These are phyloP conservation scores for Aspergillus mulundensis DNA, from an alignment of 495 filamentous ascomycete genomes.

Conservation along the genomic window DNA sequence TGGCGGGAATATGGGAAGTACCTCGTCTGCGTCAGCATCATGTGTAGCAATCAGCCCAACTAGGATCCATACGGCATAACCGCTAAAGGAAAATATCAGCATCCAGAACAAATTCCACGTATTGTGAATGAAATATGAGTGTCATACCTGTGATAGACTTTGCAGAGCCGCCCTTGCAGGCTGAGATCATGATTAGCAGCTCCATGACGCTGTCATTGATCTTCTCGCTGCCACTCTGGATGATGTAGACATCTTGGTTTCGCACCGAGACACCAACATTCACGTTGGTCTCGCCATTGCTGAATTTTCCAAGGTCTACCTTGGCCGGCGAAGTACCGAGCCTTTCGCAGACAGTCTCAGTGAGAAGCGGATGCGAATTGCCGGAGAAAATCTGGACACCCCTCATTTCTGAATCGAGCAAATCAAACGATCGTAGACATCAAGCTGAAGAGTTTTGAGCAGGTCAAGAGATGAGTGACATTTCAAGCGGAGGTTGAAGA, in stretches of 20 bases:
- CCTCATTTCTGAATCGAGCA: conserved; percentile 46
- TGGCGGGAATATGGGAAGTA: conserved; percentile 99
- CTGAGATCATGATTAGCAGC: conserved; percentile 96
- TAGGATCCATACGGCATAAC: conserved; percentile 71
- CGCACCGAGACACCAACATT: conserved; percentile 89
- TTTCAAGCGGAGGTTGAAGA: conserved; percentile 14
- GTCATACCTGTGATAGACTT: conserved; percentile 93
- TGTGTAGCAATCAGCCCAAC: conserved; percentile 30
- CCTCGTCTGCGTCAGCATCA: conserved; percentile 47
- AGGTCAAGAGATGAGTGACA: conserved; percentile 11
- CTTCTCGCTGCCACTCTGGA: conserved; percentile 92
- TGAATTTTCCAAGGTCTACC: conserved; percentile 65
- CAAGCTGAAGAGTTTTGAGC: conserved; percentile 6
- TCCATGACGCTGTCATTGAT: conserved; percentile 99
- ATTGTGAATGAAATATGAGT: not conserved
- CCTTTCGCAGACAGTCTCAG: conserved; percentile 68
- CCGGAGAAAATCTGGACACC: conserved; percentile 68
- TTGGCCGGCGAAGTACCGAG: conserved; percentile 63
- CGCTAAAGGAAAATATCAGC: conserved; percentile 50
- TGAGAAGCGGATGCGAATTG: conserved; percentile 63
- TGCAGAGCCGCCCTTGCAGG: conserved; percentile 95
- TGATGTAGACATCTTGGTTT: conserved; percentile 97
- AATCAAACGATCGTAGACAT: conserved; percentile 19
- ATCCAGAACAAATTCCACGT: conserved; percentile 15
- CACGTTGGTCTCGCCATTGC: conserved; percentile 94